Evolutionary conservation across 257 asterid genomes (phyloP).

Genomic region (Echium plantagineum): DNA sequence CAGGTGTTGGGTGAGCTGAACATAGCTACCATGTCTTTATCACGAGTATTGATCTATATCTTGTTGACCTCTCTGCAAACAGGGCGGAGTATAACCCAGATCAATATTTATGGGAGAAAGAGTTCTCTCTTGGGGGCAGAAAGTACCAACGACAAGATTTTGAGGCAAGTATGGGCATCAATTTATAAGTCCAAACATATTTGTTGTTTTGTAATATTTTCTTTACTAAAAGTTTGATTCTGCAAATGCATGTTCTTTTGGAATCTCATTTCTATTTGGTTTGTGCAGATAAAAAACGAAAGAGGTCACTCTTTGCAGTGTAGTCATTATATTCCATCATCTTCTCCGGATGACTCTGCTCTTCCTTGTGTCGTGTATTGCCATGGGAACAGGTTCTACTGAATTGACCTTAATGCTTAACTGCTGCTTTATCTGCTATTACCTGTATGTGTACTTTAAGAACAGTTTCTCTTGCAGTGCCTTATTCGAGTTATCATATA

Average conservation of each 20-base stretch:
- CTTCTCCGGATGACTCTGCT: slow-evolving; percentile 53
- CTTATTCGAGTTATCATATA: background rate
- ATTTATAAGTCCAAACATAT: slow-evolving; percentile 18
- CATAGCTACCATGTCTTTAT: background rate
- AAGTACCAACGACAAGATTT: slow-evolving; percentile 78
- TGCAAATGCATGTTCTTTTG: slow-evolving; percentile 2
- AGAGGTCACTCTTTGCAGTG: slow-evolving; percentile 82
- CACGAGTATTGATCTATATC: slow-evolving; percentile 2
- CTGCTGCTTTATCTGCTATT: background rate
- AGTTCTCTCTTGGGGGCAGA: slow-evolving; percentile 72
- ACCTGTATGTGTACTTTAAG: background rate
- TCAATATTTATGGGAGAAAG: slow-evolving; percentile 81
- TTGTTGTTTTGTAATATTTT: slow-evolving; percentile 10
- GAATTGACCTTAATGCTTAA: slow-evolving; percentile 9
- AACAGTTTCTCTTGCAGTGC: background rate
- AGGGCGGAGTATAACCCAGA: slow-evolving; percentile 96
- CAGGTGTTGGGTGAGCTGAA: background rate
- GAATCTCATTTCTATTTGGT: background rate
- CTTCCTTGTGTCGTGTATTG: slow-evolving; percentile 98
- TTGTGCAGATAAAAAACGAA: slow-evolving; percentile 79
- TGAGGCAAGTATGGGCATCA: slow-evolving; percentile 97
- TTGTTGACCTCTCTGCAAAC: slow-evolving; percentile 21
- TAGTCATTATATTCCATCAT: slow-evolving; percentile 83
- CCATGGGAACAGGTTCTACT: slow-evolving; percentile 84
- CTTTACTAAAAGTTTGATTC: background rate